Evolutionary conservation across 371 early-diverging fungal species (phyloP), one percentile per base, ranked within the genome.

Genomic region (Batrachochytrium dendrobatidis): DNA sequence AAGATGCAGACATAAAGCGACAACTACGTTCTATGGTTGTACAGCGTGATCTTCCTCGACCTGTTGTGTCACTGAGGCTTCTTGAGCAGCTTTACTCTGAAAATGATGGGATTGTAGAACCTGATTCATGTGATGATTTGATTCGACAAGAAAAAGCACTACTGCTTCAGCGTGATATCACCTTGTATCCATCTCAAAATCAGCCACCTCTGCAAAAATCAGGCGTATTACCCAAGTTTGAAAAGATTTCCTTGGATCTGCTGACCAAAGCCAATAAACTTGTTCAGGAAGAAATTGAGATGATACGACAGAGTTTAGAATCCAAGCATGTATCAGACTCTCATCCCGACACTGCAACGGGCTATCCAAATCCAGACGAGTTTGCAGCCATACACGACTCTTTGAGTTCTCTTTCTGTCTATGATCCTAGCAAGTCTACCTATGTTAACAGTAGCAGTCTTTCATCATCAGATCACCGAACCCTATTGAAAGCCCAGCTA

Each of bases 21-120:
- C 32, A 65, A 20, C 64, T 71, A 4, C 86, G 89, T 32, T 86
- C 86, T 15, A 78, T 82, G 58, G 83, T 83, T 26, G 83, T 93
- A 7, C 87, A 91, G 71, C 78, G 79, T 0, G 77, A 75, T 20
- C 70, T 95, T 33, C 93, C 92, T 25, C 82, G 95, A 10, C 95
- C 95, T 1, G 58, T 77, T 6, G 51, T 57, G 6, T 45, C 82
- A 46, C 63, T 39, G 12, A 25, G 34, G 34, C 18, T 34, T 18
- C 34, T 55, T 0, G 32, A 35, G 29, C 17, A 28, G 31, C 50
- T 52, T 5, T 54, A 53, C 31, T 20, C 31, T 26, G 50, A 50
- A 34, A 59, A 28, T 22, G n/a, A 30, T 12, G 60, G 45, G 1
- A 46, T 49, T 39, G 20, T 44, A 50, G 32, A 15, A 20, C n/a